These are phyloP conservation scores for Sporisorium exsertum DNA, from an alignment of 1,284 basidiomycete species.

Conservation along the genomic window DNA sequence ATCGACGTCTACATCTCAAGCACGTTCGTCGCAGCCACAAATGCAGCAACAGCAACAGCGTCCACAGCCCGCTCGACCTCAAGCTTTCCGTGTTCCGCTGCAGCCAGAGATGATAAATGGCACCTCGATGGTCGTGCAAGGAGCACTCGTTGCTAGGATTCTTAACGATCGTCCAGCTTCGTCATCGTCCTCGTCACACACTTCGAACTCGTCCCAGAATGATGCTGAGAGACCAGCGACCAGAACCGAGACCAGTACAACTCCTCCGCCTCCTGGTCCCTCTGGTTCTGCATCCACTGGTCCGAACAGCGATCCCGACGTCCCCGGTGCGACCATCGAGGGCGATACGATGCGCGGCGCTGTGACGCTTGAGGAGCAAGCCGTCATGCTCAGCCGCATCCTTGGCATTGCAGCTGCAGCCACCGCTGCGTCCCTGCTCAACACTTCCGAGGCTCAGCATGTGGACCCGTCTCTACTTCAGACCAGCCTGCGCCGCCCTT, in stretches of 20 bases:
- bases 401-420: slow-evolving; percentile 64
- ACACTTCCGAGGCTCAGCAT: slow-evolving; percentile 34
- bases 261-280: background rate
- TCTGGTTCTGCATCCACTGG: background rate
- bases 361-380: slow-evolving; percentile 66
- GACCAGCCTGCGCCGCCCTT: slow-evolving; percentile 43
- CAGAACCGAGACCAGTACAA: background rate
- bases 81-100: slow-evolving; percentile 29
- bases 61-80: slow-evolving; percentile 11
- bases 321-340: slow-evolving; percentile 10
- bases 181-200: background rate
- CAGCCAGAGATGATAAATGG: slow-evolving; percentile 53
- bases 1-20: background rate
- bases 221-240: background rate
- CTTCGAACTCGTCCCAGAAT: slow-evolving; percentile 3
- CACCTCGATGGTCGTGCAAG: slow-evolving; percentile 67
- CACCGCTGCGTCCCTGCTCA: slow-evolving; percentile 65
- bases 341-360: slow-evolving; percentile 46
- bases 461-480: slow-evolving; percentile 51
- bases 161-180: slow-evolving; percentile 27
- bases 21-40: slow-evolving; percentile 9
- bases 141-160: slow-evolving; percentile 59
- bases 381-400: slow-evolving; percentile 65
- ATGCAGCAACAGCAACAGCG: slow-evolving; percentile 16
- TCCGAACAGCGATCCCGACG: background rate